Evolutionary conservation across 192 early-diverging fungal species (phyloP).

Genomic region (Podila clonocystis): DNA sequence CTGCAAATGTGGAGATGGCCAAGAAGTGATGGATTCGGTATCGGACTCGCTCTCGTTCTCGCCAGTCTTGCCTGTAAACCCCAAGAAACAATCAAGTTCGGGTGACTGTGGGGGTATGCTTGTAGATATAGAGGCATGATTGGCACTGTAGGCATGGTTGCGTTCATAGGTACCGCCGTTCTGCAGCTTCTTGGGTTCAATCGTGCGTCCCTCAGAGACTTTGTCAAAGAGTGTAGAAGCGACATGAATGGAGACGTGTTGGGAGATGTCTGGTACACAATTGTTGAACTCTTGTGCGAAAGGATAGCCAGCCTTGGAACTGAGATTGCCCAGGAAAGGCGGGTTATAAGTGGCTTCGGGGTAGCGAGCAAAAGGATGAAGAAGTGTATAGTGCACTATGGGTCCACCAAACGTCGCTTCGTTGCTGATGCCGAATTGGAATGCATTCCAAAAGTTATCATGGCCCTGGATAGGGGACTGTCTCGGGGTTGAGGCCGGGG

Average conservation of each 20-base stretch:
- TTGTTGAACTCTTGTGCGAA: neutral
- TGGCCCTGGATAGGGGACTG: neutral
- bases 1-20: no score
- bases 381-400: neutral
- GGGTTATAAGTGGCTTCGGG: neutral
- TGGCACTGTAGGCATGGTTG: no score
- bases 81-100: no score
- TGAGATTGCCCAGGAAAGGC: neutral
- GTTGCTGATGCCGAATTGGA: slow-evolving; percentile 2
- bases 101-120: no score
- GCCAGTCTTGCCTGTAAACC: no score
- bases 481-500: neutral
- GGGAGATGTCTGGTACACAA: neutral
- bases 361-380: neutral
- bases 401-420: neutral
- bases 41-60: no score
- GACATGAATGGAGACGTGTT: neutral
- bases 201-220: neutral
- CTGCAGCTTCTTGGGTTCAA: neutral
- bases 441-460: slow-evolving; percentile 1
- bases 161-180: neutral
- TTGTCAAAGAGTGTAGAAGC: neutral
- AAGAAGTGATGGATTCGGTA: no score
- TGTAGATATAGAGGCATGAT: no score
- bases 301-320: neutral